Evolutionary conservation across 1,284 basidiomycete species (phyloP), one percentile per base, ranked within the genome.

Genomic region (Leucoagaricus sp.): DNA sequence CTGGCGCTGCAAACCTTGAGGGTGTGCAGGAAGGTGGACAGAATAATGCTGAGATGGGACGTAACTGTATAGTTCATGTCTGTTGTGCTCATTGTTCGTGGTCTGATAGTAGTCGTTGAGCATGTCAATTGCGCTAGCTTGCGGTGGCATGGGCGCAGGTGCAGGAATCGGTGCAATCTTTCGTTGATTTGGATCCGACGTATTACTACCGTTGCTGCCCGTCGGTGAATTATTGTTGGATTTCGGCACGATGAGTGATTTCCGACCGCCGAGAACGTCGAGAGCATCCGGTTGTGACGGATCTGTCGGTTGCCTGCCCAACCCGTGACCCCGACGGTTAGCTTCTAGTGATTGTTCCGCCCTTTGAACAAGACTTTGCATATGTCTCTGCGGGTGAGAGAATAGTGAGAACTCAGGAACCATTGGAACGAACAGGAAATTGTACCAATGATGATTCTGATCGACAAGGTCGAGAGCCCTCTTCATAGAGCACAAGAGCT

Each of bases 361-460:
- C 4, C 71, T 64, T 38, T 65, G 60, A 7, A 59, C 61, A 2
- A 74, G 63, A 41, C 66, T 64, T 50, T 67, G 46, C 46, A 51
- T 55, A 26, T 51, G 47, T 36, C 28, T 42, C 49, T 49, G 31
- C 26, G 23, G 21, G 26, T 17, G 12, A 1, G n/a, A n/a, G n/a
- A n/a, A n/a, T n/a, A n/a, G 25, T 52, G n/a, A 46, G 48, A 49
- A 44, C 7, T 4, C 49, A 4, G 9, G 21, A 41, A 9, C 1
- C 13, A 7, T 13, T 31, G 23, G 5, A 28, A 40, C 19, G 23
- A 41, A 10, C 23, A 9, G 15, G 17, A 31, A 28, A 25, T 52
- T 71, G 53, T 63, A 81, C 80, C 65, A 75, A 53, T 10, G 74
- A 76, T 5, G 69, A 64, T 6, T 73, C 68, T 7, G 79, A 74